Evolutionary conservation across 2,329 filamentous ascomycete species (phyloP).

Genomic region (Lasiodiplodia theobromae): DNA sequence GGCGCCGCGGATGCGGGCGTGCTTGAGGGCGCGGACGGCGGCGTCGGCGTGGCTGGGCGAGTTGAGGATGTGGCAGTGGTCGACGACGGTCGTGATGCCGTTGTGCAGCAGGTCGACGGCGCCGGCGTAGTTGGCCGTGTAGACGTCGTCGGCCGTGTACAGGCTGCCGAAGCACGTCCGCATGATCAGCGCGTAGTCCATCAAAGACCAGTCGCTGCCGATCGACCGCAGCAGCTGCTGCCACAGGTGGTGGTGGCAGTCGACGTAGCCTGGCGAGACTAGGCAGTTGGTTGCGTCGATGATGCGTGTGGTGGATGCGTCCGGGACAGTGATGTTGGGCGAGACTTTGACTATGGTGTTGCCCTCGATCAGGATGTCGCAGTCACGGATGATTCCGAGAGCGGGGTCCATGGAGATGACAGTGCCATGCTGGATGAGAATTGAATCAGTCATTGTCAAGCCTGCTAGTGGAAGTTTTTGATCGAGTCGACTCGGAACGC

Average conservation of each 20-base stretch:
- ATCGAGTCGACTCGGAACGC: too few species aligned
- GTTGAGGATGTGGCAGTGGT: slow-evolving; percentile 9
- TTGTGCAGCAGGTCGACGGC: background rate
- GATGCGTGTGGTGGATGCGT: background rate
- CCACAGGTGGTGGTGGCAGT: slow-evolving; percentile 2
- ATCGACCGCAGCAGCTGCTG: background rate
- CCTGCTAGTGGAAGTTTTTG: background rate
- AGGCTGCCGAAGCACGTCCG: background rate
- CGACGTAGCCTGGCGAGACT: background rate
- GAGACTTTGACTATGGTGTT: background rate
- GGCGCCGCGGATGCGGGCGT: slow-evolving; percentile 5
- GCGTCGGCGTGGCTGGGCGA: slow-evolving; percentile 9
- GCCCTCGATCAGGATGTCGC: background rate
- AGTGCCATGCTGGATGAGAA: background rate
- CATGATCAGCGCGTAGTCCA: background rate
- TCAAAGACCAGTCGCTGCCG: background rate
- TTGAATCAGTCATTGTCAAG: background rate
- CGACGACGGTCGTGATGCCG: slow-evolving; percentile 7
- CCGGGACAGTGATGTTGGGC: background rate
- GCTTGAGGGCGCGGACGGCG: background rate
- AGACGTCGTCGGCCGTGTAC: background rate
- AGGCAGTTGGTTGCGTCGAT: background rate
- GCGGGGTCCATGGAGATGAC: background rate
- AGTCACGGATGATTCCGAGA: background rate
- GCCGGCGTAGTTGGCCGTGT: background rate